Percentiles rank a stretch among this genome's conserved stretches.
phyloP scores from a whole-genome alignment of 1,284 basidiomycete species.

The Ustilago trichophora region DNA sequence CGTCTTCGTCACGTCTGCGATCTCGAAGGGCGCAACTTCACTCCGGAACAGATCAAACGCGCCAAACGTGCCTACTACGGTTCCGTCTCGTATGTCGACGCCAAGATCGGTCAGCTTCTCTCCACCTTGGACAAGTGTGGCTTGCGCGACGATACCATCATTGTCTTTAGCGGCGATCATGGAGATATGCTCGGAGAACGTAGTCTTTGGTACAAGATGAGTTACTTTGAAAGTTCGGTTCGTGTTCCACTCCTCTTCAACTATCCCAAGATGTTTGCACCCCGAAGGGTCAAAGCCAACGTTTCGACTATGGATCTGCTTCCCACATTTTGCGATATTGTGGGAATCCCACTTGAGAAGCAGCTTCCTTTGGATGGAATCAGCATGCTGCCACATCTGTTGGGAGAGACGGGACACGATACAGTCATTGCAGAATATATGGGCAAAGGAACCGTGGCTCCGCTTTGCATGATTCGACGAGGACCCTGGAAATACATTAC shows the following conservation, averaged over 20 bases:
- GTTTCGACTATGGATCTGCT: constrained; percentile 39
- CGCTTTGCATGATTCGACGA: constrained; percentile 36
- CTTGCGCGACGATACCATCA: constrained; percentile 30
- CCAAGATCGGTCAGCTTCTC: constrained; percentile 34
- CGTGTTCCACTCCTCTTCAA: constrained; percentile 39
- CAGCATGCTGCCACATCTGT: constrained; percentile 32
- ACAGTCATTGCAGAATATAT: constrained; percentile 40
- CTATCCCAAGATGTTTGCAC: constrained; percentile 31
- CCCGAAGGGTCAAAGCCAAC: constrained; percentile 32
- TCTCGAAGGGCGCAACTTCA: constrained; percentile 30
- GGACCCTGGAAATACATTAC: constrained; percentile 40
- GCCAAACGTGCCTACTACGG: constrained; percentile 41
- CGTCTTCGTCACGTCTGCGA: constrained; percentile 39
- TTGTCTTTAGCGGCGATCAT: constrained; percentile 42
- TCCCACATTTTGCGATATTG: constrained; percentile 36
- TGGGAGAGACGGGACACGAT: constrained; percentile 24
- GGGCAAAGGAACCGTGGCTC: constrained; percentile 35
- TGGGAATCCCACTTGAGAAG: constrained; percentile 25
- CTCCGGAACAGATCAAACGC: constrained; percentile 36
- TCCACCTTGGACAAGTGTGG: constrained; percentile 29
- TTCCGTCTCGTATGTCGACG: constrained; percentile 34
- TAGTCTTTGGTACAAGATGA: constrained; percentile 43
- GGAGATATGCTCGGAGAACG: constrained; percentile 43
- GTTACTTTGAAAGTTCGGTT: constrained; percentile 43
- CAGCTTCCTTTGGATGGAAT: constrained; percentile 32